Conservation (phyloP, 75 land plant genomes). For the Pinus taeda region DNA sequence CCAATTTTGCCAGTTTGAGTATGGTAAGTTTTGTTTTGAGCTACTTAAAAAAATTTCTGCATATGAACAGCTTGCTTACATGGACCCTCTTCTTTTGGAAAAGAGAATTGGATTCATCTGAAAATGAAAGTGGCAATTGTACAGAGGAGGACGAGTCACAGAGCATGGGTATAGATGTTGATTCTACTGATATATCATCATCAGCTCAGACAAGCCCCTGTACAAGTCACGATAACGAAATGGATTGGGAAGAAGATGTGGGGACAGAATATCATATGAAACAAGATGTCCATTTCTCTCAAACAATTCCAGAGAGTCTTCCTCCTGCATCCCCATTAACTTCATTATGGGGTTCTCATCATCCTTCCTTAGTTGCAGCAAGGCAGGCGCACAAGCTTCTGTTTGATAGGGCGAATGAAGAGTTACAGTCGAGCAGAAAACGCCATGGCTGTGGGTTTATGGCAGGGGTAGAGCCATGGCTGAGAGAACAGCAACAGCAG, state of each 20-base stretch:
- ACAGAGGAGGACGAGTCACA: neutral
- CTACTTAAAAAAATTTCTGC: neutral
- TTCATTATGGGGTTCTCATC: neutral
- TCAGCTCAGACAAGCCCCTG: neutral
- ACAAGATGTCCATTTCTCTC: neutral
- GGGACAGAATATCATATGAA: neutral
- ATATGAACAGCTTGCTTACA: neutral
- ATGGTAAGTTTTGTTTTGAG: neutral
- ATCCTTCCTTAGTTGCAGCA: neutral
- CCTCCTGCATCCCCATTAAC: neutral
- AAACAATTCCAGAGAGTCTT: neutral
- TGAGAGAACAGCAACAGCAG: too few species aligned
- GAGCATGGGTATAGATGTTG: neutral
- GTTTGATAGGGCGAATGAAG: neutral
- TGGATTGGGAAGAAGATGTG: neutral
- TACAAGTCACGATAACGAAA: neutral
- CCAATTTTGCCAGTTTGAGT: too few species aligned
- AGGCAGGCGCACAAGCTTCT: neutral
- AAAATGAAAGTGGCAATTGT: neutral
- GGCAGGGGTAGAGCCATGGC: too few species aligned
- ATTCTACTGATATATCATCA: neutral
- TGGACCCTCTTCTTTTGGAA: neutral
- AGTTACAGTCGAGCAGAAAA: neutral
- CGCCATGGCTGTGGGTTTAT: too few species aligned
- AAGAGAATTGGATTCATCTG: neutral